Base-by-base conservation (phyloP, 148 eudicot genomes). In the Heliamphora exappendiculata region DNA sequence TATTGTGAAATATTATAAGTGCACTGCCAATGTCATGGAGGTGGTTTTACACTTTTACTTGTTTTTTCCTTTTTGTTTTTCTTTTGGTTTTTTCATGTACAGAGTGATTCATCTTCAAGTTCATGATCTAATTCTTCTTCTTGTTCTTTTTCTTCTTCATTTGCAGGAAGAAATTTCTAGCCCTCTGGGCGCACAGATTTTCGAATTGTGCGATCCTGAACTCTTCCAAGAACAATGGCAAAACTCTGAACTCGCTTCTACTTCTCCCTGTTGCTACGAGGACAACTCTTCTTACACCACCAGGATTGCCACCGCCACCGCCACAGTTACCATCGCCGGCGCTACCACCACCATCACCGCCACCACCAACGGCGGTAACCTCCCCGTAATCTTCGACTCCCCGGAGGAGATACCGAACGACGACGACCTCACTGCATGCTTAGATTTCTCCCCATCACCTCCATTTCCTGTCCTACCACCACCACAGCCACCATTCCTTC, bases 81-180 rank as follows among this genome's bases (percentile, higher is more conserved):
- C 8, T 39, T 67, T 39, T 3, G 7, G 31, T 39, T n/a, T 41
- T 67, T 7, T 7, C n/a, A n/a, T n/a, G n/a, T n/a, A n/a, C n/a
- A n/a, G n/a, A n/a, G n/a, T n/a, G n/a, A n/a, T n/a, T n/a, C n/a
- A n/a, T n/a, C n/a, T 41, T 24, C 14, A 4, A 19, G 14, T 14
- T 7, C 6, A 16, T 66, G n/a, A 20, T 67, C 29, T n/a, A n/a
- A n/a, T n/a, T n/a, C n/a, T n/a, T n/a, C n/a, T n/a, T n/a, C n/a
- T n/a, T n/a, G n/a, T n/a, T n/a, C n/a, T 77, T 59, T n/a, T 68
- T 22, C 36, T 5, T 45, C 70, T 49, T 62, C 73, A 17, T 45
- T 50, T 42, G 83, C 87, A 93, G 98, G 91, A 91, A 51, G 91
- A 87, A 11, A 73, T 90, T 44, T 85, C 91, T 11, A 86, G 90